These are phyloP conservation scores for Calonectria pteridis DNA, from an alignment of 2,329 filamentous ascomycete species.

Conservation along the genomic window DNA sequence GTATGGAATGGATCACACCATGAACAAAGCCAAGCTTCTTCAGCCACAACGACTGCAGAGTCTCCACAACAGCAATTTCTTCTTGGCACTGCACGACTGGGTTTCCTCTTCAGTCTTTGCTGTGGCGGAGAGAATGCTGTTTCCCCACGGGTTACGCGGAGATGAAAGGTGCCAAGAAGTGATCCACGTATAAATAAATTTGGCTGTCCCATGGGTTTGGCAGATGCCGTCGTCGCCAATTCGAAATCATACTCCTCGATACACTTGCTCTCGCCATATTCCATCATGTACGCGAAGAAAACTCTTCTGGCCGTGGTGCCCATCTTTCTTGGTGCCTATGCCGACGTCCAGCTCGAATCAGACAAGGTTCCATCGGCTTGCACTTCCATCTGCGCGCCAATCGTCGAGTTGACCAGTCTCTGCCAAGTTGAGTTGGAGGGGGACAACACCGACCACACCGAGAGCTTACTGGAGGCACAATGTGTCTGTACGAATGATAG, in stretches of 20 bases:
- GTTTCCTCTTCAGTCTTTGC: neutral
- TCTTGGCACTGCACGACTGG: neutral
- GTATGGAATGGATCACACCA: neutral
- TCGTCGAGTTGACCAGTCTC: constrained; percentile 49
- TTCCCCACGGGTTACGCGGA: neutral
- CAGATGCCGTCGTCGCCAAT: neutral
- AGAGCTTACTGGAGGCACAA: constrained; percentile 54
- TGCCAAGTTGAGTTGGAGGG: constrained; percentile 51
- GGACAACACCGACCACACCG: constrained; percentile 46
- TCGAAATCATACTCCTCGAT: neutral
- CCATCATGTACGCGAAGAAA: constrained; percentile 46
- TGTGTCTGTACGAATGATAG: constrained; percentile 57
- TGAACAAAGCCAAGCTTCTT: neutral
- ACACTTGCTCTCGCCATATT: neutral
- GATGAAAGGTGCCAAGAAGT: neutral
- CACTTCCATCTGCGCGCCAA: constrained; percentile 52
- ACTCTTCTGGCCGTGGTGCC: constrained; percentile 46
- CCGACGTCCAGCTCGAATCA: constrained; percentile 50
- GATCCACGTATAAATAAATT: neutral
- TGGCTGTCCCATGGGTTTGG: too few relatives aligned
- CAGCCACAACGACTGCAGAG: neutral
- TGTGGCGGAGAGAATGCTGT: neutral
- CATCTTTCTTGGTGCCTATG: constrained; percentile 45
- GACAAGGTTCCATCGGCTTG: constrained; percentile 52
- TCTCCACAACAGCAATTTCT: neutral